Percentiles rank a stretch among this genome's conserved stretches.
Evolutionary conservation across 78 protist genomes (phyloP).

Genomic region (Dictyostelium purpureum): DNA sequence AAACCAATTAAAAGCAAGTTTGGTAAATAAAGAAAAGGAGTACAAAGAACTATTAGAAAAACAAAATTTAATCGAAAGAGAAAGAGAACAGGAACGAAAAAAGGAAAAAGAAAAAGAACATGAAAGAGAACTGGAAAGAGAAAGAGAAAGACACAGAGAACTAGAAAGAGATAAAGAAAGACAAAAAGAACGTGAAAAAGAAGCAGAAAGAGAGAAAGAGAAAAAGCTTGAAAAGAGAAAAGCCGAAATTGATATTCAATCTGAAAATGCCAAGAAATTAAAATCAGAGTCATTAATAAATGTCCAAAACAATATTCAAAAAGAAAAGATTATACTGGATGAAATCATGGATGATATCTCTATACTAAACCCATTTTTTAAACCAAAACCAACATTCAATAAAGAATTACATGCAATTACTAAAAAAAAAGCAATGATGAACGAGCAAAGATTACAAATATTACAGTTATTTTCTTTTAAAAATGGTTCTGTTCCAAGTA

Average conservation of each 20-base stretch:
- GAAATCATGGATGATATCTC: conserved; percentile 9
- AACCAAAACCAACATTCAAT: background rate
- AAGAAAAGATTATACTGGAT: background rate
- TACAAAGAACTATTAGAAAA: background rate
- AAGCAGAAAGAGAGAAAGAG: background rate
- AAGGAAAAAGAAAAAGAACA: background rate
- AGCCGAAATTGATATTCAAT: background rate
- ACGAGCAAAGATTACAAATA: background rate
- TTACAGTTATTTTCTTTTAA: background rate
- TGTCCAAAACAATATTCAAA: background rate
- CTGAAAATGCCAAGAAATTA: background rate
- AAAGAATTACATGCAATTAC: conserved; percentile 9
- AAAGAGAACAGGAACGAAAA: background rate
- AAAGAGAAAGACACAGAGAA: too few species aligned
- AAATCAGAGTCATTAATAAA: background rate
- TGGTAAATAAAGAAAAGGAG: conserved; percentile 16
- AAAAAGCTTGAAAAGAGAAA: background rate
- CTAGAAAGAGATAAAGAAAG: background rate
- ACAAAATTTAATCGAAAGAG: background rate
- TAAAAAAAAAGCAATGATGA: background rate
- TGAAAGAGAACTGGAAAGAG: background rate
- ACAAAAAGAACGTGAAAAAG: background rate
- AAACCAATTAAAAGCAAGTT: background rate
- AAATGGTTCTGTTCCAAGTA: background rate
- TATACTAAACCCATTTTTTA: background rate